Percentiles rank a stretch among this genome's conserved stretches.
Conservation (phyloP, 495 filamentous ascomycete species). For the Hyaloscypha variabilis region DNA sequence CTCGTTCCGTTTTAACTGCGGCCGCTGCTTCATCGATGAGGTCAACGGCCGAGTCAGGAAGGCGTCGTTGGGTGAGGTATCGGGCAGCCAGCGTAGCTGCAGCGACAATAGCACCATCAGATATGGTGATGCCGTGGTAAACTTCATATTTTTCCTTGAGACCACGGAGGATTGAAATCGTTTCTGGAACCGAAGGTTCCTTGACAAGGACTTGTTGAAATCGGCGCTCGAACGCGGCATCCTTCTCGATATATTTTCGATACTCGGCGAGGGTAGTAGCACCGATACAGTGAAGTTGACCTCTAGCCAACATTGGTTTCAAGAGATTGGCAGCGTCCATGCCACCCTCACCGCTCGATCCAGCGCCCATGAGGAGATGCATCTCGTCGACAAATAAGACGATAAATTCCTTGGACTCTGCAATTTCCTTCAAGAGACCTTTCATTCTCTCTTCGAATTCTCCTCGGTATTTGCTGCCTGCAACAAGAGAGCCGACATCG, state of each 20-base stretch:
- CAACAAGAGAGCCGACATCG: conserved; percentile 92
- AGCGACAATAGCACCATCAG: conserved; percentile 88
- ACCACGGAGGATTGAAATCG: conserved; percentile 94
- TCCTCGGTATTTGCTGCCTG: conserved; percentile 95
- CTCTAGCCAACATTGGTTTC: conserved; percentile 95
- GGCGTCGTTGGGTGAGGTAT: conserved; percentile 85
- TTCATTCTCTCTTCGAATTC: conserved; percentile 99
- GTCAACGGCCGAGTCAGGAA: conserved; percentile 96
- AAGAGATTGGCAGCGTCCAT: conserved; percentile 98
- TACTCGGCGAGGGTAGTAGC: conserved; percentile 95
- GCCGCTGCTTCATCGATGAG: conserved; percentile 95
- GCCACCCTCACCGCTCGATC: conserved; percentile 88
- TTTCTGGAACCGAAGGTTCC: conserved; percentile 85
- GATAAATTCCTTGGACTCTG: conserved; percentile 95
- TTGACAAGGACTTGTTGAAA: conserved; percentile 98
- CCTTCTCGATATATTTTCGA: conserved; percentile 98
- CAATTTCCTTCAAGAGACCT: conserved; percentile 94
- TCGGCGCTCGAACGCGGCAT: conserved; percentile 94
- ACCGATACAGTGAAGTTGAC: conserved; percentile 96
- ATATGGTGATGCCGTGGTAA: conserved; percentile 95
- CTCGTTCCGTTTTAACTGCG: conserved; percentile 88
- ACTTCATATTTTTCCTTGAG: conserved; percentile 97
- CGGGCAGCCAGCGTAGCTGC: conserved; percentile 87
- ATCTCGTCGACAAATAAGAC: conserved; percentile 98
- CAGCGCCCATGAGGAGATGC: conserved; percentile 96